Evolutionary conservation across 2,329 filamentous ascomycete species (phyloP).

Genomic region (Nemania sp.): DNA sequence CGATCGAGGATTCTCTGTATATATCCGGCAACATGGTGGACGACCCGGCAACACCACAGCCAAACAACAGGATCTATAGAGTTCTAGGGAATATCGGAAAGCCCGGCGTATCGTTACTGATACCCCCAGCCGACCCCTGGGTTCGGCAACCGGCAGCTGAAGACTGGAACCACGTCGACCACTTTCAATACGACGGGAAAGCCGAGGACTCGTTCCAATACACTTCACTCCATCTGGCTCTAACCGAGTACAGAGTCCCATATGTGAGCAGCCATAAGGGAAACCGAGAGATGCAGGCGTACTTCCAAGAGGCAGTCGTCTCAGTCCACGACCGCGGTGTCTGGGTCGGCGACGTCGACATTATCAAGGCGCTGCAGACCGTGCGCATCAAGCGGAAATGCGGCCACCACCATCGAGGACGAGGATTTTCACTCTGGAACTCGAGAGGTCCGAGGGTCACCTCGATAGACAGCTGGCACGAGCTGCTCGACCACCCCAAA

Average conservation of each 20-base stretch:
- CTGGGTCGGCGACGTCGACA: conserved; percentile 3
- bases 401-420: no score
- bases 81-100: conserved; percentile 2
- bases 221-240: conserved; percentile 3
- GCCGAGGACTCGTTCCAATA: background rate
- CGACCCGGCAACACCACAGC: no score
- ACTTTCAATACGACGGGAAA: background rate
- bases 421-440: no score
- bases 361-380: background rate
- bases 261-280: background rate
- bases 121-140: background rate
- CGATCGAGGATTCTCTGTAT: no score
- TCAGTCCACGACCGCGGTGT: conserved; percentile 2
- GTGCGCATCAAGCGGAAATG: no score
- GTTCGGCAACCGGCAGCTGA: background rate
- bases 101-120: background rate
- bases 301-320: conserved; percentile 2
- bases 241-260: background rate
- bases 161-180: background rate
- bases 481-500: no score
- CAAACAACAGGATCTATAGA: background rate
- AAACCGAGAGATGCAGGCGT: background rate
- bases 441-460: no score
- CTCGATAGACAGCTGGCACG: no score
- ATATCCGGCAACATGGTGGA: no score